Conservation (phyloP, 768 basidiomycete species). For the Coprinopsis cinerea region DNA sequence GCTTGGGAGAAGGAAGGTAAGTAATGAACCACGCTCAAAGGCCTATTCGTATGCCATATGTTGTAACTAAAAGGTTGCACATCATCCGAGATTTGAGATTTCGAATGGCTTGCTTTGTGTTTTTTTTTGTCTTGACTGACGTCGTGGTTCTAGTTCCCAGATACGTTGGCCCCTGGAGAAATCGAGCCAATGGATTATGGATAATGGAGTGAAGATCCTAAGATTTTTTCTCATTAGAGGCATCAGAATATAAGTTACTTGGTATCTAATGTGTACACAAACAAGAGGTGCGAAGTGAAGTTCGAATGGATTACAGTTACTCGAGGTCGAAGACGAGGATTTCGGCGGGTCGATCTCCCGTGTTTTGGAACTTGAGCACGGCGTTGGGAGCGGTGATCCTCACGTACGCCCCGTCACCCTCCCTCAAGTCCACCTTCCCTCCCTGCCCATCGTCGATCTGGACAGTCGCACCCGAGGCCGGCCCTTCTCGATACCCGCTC, state of each 20-base stretch:
- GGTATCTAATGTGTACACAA: neutral
- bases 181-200: too few relatives aligned
- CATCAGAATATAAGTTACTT: neutral
- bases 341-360: neutral
- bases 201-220: too few relatives aligned
- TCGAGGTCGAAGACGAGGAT: conserved; percentile 2
- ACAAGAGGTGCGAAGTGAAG: neutral
- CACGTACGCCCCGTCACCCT: conserved; percentile 88
- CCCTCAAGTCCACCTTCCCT: conserved; percentile 52
- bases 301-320: neutral
- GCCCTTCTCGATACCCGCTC: conserved; percentile 66
- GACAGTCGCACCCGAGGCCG: conserved; percentile 52
- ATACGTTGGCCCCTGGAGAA: too few relatives aligned
- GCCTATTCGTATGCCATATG: too few relatives aligned
- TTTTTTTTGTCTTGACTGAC: too few relatives aligned
- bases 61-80: too few relatives aligned
- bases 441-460: conserved; percentile 36
- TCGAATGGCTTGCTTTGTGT: too few relatives aligned
- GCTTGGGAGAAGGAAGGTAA: too few relatives aligned
- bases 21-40: too few relatives aligned
- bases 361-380: neutral
- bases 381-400: conserved; percentile 19
- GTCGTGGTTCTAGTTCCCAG: too few relatives aligned
- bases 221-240: too few relatives aligned
- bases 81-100: too few relatives aligned